Evolutionary conservation across 106 monocot genomes (phyloP), one percentile per base, ranked within the genome.

Genomic region (Agapanthus africanus): DNA sequence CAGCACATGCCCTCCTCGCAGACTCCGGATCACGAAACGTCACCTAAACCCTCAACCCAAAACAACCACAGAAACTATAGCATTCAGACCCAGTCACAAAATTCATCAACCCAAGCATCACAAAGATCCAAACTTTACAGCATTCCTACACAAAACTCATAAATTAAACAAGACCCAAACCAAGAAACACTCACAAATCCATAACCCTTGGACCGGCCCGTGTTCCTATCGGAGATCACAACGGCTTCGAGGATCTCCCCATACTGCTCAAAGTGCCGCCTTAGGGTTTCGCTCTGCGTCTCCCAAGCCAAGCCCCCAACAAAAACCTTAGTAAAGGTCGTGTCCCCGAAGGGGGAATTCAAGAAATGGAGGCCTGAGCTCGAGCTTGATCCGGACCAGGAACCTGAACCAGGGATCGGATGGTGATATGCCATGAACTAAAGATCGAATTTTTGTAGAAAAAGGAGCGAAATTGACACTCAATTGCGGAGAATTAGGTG

Each of bases 161-260:
- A 33, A 66, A 64, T 11, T 11, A 39, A n/a, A 3, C 0, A 31
- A 18, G 15, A 0, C 39, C 36, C 18, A 63, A 56, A 5, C 27
- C 2, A 56, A 37, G 25, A 27, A 70, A 57, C 57, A 72, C 72
- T 72, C 54, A 94, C 94, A 60, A 94, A 94, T 78, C 94, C 94
- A 57, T 94, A 90, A 62, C 94, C 94, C 46, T 87, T 94, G 79
- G 94, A 94, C 90, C 87, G 82, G 11, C 90, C 94, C 0, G 85
- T 81, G 79, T 87, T 90, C 70, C 90, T 94, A 80, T 94, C 94
- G 46, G 90, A 87, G 82, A 94, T 94, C 40, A 94, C 94, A 16
- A 94, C 94, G 35, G 94, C 94, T 70, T 94, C 94, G 67, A 94
- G 63, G 59, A 94, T 94, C 61, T 94, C 90, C 26, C 94, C 94